Evolutionary conservation across 768 basidiomycete species (phyloP).

Genomic region (Boletellus sp.): DNA sequence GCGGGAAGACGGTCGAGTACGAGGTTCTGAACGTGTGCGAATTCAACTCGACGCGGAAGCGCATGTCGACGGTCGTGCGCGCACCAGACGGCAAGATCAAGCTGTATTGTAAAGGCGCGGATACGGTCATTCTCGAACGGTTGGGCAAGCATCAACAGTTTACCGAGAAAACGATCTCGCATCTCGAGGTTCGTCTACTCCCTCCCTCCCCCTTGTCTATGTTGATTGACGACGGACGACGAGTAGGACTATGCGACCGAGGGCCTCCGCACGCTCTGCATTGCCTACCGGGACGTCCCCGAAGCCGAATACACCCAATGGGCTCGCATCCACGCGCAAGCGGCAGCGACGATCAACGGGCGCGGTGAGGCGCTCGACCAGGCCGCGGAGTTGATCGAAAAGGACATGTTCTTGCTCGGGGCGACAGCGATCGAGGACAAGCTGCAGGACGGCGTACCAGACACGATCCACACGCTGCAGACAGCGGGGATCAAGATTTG

Average conservation of each 20-base stretch:
- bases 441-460: slow-evolving; percentile 96
- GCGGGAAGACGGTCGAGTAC: slow-evolving; percentile 71
- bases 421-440: slow-evolving; percentile 99
- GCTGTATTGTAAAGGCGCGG: slow-evolving; percentile 94
- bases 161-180: slow-evolving; percentile 80
- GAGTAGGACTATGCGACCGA: slow-evolving; percentile 92
- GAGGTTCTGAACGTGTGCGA: slow-evolving; percentile 96
- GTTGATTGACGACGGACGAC: slow-evolving; percentile 3
- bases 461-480: slow-evolving; percentile 95
- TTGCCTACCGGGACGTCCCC: slow-evolving; percentile 90
- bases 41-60: slow-evolving; percentile 96
- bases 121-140: slow-evolving; percentile 94
- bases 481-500: slow-evolving; percentile 99
- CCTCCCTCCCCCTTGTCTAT: neutral
- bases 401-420: slow-evolving; percentile 87
- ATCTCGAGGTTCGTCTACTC: slow-evolving; percentile 70
- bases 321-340: slow-evolving; percentile 83
- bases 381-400: slow-evolving; percentile 94
- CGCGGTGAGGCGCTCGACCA: slow-evolving; percentile 92
- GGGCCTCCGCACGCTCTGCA: slow-evolving; percentile 92
- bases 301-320: slow-evolving; percentile 89
- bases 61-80: slow-evolving; percentile 95
- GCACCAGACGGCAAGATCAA: slow-evolving; percentile 89
- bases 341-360: slow-evolving; percentile 92
- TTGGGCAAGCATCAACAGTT: slow-evolving; percentile 81